Conservation (phyloP, 257 asterid genomes). For the Anisodus acutangulus region DNA sequence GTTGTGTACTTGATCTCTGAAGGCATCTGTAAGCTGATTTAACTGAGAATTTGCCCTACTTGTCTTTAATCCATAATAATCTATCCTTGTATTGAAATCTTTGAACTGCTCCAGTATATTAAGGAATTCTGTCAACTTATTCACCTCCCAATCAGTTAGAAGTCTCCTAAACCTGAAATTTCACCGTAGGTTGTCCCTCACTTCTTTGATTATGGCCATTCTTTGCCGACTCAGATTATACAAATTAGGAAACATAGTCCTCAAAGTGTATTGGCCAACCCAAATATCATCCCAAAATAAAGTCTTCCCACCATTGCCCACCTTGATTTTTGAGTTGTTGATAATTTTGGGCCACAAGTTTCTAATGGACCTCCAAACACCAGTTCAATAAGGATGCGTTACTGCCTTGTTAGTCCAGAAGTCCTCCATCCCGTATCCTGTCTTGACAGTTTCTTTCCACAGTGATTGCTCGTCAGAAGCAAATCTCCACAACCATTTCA, state of each 20-base stretch:
- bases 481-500: neutral
- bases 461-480: neutral
- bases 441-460: neutral
- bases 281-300: neutral
- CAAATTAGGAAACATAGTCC: neutral
- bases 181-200: neutral
- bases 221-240: neutral
- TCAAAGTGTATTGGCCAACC: neutral
- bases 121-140: neutral
- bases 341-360: neutral
- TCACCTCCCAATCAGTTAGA: neutral
- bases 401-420: neutral
- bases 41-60: too few species aligned
- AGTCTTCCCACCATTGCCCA: neutral
- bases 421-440: neutral
- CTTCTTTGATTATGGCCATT: neutral
- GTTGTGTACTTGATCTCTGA: too few species aligned
- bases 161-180: neutral
- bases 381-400: neutral
- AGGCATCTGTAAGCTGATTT: too few species aligned
- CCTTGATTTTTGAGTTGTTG: neutral
- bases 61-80: neutral
- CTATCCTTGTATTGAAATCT: neutral
- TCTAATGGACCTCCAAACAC: neutral
- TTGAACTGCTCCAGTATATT: neutral